Base-by-base conservation (phyloP, 2,329 filamentous ascomycete genomes). In the Chrysoporthe austroafricana region DNA sequence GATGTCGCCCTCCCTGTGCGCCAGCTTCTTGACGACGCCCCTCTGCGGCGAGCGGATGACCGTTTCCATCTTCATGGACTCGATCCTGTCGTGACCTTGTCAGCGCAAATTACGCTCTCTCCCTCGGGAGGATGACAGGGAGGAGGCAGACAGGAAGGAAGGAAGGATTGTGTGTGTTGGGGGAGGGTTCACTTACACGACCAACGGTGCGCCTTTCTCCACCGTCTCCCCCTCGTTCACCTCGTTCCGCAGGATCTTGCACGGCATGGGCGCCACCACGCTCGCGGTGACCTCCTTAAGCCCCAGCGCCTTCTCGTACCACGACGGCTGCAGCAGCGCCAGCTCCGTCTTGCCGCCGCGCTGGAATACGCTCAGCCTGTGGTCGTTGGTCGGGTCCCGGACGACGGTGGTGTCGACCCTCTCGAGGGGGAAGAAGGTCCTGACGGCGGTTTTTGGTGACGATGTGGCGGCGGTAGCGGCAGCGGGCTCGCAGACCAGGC, bases 251-350 rank as follows among this genome's bases (percentile, higher is more conserved):
- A 99, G 81, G 36, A 99, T 91, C 81, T 98, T 98, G 81, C 96
- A 98, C 1, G 96, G 96, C 96, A 99, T 99, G 0, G 96, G 96
- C 32, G 96, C 93, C 34, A 92, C 85, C 1, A 98, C 93, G 64
- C 91, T 96, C 69, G 95, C 94, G 7, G 89, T 85, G 0, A 86
- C 86, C 75, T 97, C 93, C 77, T 93, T 94, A 70, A 92, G 81
- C 0, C 95, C 94, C 8, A 97, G 83, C 0, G 93, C 94, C 79
- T 96, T 95, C 73, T 94, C 92, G 67, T 91, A 91, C 94, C 94
- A 99, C 57, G 84, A 83, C 0, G 95, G 94, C 21, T 81, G 80
- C 52, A 85, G 76, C n/a, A 90, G 78, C 11, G 79, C 78, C 36
- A 90, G 77, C 69, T 89, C 85, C 6, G 85, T 87, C 80, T 88